A percentile compares a stretch with the other conserved stretches of the same genome.
Conservation (phyloP, 306 rosid genomes). For the Arachis stenosperma region DNA sequence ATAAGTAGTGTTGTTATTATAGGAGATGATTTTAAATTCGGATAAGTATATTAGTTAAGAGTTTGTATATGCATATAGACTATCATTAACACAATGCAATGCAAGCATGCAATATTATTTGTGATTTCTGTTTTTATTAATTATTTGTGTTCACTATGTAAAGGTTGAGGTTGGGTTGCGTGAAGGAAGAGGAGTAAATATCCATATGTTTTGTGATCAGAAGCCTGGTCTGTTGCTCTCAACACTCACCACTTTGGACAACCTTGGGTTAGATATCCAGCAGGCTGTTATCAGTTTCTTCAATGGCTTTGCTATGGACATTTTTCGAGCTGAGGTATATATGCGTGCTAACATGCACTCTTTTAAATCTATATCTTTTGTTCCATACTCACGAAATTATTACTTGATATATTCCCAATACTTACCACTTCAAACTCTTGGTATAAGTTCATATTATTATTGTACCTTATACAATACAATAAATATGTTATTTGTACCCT, state of each 20-base stretch:
- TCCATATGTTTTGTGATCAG: conserved; percentile 71
- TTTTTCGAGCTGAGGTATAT: conserved; percentile 72
- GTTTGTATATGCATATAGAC: too few relatives aligned
- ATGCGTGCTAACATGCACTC: not conserved
- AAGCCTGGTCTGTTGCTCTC: conserved; percentile 71
- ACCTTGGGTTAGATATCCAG: conserved; percentile 70
- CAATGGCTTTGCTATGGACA: conserved; percentile 77
- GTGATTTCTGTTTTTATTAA: too few relatives aligned
- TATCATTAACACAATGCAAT: not conserved
- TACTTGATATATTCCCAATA: not conserved
- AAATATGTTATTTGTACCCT: too few relatives aligned
- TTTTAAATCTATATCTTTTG: not conserved
- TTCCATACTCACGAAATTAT: not conserved
- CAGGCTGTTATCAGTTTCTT: conserved; percentile 77
- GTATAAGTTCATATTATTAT: not conserved
- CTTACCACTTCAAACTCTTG: not conserved
- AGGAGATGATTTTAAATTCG: too few relatives aligned
- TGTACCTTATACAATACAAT: not conserved
- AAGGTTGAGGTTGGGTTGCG: conserved; percentile 67
- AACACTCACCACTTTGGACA: conserved; percentile 68
- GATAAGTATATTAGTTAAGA: not conserved
- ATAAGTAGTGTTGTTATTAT: too few relatives aligned
- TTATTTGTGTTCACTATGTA: not conserved
- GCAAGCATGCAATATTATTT: not conserved
- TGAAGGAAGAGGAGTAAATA: conserved; percentile 72